These are phyloP conservation scores for Termitomyces sp. DNA, from an alignment of 768 basidiomycete genomes.

Conservation along the genomic window DNA sequence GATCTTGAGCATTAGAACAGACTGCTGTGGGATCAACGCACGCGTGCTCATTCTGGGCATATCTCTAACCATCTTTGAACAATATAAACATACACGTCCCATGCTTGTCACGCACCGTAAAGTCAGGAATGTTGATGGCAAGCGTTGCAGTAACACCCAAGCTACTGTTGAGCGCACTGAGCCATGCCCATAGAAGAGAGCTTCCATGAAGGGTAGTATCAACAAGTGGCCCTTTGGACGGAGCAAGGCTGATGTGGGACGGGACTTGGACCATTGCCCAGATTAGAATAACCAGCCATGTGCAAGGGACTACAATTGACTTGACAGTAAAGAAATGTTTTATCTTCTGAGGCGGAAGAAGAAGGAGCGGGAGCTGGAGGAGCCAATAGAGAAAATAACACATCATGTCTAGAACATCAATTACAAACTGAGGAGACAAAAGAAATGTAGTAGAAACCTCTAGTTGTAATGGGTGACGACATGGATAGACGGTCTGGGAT, in stretches of 20 bases:
- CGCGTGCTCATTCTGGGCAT: slow-evolving; percentile 65
- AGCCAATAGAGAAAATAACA: slow-evolving; percentile 78
- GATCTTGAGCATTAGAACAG: background rate
- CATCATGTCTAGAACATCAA: slow-evolving; percentile 43
- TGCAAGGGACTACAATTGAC: slow-evolving; percentile 54
- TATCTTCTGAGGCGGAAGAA: slow-evolving; percentile 74
- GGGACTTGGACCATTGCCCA: slow-evolving; percentile 76
- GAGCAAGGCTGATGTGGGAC: slow-evolving; percentile 50
- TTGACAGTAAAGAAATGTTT: slow-evolving; percentile 74
- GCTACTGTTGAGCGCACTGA: slow-evolving; percentile 71
- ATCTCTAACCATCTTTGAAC: slow-evolving; percentile 38
- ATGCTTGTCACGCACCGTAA: slow-evolving; percentile 39
- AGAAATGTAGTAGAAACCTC: slow-evolving; percentile 29
- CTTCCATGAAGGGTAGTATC: slow-evolving; percentile 38
- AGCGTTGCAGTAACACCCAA: slow-evolving; percentile 71
- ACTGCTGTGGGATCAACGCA: slow-evolving; percentile 22
- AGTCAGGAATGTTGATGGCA: slow-evolving; percentile 81
- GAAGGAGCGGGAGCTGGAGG: slow-evolving; percentile 69
- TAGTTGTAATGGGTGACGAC: slow-evolving; percentile 56
- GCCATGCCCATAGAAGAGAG: slow-evolving; percentile 68
- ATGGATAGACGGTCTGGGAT: slow-evolving; percentile 61
- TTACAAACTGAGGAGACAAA: background rate
- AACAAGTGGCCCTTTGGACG: slow-evolving; percentile 32
- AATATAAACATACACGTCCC: too few relatives aligned
- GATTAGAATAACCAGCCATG: slow-evolving; percentile 69